Base-by-base conservation (phyloP, 2,329 filamentous ascomycete species). In the Neurospora sp. region DNA sequence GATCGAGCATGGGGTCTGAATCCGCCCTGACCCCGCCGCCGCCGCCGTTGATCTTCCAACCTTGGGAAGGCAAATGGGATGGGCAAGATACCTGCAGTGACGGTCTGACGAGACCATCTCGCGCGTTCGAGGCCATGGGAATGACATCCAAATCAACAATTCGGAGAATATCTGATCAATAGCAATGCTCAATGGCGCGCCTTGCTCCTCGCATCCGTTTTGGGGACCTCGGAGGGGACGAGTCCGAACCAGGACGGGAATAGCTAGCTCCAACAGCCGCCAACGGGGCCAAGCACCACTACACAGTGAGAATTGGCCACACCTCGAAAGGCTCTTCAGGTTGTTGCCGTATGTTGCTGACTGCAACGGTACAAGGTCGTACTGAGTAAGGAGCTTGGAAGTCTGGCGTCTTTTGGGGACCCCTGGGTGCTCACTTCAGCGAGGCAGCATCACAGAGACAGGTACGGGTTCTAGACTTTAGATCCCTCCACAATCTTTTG, bases 141-240 rank as follows among this genome's bases (percentile, higher is more conserved):
- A 52, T 28, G 19, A 23, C 43, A 52, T 52, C 43, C 43, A 19
- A 71, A 67, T 42, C 52, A 66, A 71, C 69, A 72, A 71, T 70
- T 71, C 73, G 72, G 73, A 70, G 71, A 70, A 69, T 74, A 70
- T 73, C 28, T 71, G 70, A 33, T 69, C 73, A 74, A 75, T 75
- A 70, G 74, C 28, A 36, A 42, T 23, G 28, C 40, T 68, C 38
- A 17, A 68, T 68, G 67, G 70, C 69, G 66, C 71, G 68, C 36
- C 72, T 73, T 69, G 67, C 70, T 75, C 73, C 73, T 72, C 69
- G 66, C 69, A 38, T 69, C 62, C 73, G 70, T 1, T 42, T 73
- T 73, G 67, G 70, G 70, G 69, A 71, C 69, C 68, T 70, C 73
- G 73, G 73, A 62, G 52, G 52, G 28, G 8, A 33, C 52, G 23